Percentiles rank a stretch among this genome's conserved stretches.
These are phyloP conservation scores for fission yeast (Schizosaccharomyces pombe) DNA, from an alignment of 805 yeast genomes.

Conservation along the genomic window DNA sequence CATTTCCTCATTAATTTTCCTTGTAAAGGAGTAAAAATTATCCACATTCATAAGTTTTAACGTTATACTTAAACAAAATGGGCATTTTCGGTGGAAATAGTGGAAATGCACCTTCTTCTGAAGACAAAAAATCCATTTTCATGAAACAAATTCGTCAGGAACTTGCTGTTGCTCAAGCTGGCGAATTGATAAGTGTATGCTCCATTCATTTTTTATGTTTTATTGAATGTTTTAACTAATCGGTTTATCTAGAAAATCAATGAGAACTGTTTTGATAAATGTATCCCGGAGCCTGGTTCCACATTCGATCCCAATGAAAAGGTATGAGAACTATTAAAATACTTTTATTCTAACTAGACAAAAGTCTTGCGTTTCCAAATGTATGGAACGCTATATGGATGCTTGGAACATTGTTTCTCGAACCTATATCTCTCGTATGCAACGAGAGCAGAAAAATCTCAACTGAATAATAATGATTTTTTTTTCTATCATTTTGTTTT, in stretches of 20 bases:
- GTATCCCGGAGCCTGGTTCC: conserved; percentile 32
- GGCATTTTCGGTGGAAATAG: background rate
- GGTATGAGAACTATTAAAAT: conserved; percentile 1
- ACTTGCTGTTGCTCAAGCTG: conserved; percentile 4
- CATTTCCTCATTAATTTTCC: too few species aligned
- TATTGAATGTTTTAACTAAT: background rate
- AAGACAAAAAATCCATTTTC: background rate
- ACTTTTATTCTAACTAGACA: conserved; percentile 6
- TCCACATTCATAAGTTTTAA: too few species aligned
- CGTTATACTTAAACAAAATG: background rate
- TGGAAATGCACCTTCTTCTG: background rate
- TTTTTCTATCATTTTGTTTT: too few species aligned
- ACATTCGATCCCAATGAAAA: conserved; percentile 25
- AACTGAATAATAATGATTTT: too few species aligned
- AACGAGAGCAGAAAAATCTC: conserved; percentile 11
- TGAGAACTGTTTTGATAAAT: conserved; percentile 55
- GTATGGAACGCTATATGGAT: conserved; percentile 55
- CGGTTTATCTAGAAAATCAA: conserved; percentile 26
- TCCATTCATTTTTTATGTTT: background rate
- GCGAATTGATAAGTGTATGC: conserved; percentile 3
- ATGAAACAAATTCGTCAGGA: conserved; percentile 4
- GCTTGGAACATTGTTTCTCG: conserved; percentile 58
- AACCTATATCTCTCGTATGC: conserved; percentile 45
- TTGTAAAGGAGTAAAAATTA: too few species aligned
- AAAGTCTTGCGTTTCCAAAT: conserved; percentile 33